Percentiles rank a stretch among this genome's conserved stretches.
phyloP scores from a whole-genome alignment of 306 rosid species.

The Cucurbita ficifolia region DNA sequence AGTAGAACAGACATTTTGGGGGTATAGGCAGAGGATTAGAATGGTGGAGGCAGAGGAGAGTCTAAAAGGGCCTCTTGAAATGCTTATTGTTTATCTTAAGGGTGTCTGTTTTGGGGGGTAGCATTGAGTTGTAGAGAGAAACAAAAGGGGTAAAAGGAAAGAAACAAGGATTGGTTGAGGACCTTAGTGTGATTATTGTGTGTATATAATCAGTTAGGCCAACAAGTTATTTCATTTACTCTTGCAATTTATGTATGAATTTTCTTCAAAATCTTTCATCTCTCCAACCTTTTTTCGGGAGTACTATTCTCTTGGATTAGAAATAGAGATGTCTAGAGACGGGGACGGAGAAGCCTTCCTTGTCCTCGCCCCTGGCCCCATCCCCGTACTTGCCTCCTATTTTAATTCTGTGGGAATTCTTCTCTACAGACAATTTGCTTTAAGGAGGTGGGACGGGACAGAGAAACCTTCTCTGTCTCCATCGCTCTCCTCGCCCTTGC shows the following conservation, averaged over 20 bases:
- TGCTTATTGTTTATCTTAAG: neutral
- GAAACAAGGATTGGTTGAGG: neutral
- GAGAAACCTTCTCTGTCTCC: no score
- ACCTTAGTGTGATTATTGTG: conserved; percentile 20
- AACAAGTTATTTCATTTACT: conserved; percentile 2
- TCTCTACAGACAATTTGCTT: no score
- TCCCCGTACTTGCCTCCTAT: no score
- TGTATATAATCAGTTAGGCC: conserved; percentile 15
- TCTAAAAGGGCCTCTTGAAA: neutral
- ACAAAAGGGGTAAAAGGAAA: neutral
- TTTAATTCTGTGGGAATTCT: no score
- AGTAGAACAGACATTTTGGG: neutral
- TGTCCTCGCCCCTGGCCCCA: neutral
- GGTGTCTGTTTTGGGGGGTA: neutral
- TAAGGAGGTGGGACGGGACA: no score
- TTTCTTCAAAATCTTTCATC: neutral
- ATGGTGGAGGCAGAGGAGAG: neutral
- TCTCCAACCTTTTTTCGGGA: neutral
- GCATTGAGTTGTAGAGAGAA: neutral
- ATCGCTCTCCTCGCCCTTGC: no score
- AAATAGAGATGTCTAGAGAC: no score
- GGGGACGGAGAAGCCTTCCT: no score
- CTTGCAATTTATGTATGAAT: neutral
- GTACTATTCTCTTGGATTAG: neutral
- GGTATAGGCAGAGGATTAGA: neutral